Evolutionary conservation across 345 rosid genomes (phyloP).

Genomic region (Gossypium thurberi): DNA sequence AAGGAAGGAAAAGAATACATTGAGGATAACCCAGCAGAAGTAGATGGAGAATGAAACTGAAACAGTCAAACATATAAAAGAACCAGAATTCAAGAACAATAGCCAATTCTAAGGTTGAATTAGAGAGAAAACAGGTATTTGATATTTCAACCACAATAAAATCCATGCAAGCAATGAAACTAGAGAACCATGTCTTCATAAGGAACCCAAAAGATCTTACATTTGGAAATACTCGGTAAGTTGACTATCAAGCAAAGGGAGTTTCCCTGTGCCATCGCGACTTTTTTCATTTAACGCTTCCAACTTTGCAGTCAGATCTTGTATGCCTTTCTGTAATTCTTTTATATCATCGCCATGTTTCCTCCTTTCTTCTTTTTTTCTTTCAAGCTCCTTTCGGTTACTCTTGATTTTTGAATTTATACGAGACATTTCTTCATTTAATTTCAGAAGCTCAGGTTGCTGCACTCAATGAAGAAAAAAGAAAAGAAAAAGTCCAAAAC

Average conservation of each 20-base stretch:
- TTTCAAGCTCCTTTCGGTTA: constrained; percentile 70
- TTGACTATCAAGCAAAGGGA: constrained; percentile 71
- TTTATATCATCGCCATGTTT: constrained; percentile 59
- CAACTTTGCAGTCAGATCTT: constrained; percentile 65
- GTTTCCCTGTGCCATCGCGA: constrained; percentile 70
- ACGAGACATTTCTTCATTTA: constrained; percentile 81
- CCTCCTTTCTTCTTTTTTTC: constrained; percentile 62
- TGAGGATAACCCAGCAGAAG: background rate
- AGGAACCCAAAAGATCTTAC: constrained; percentile 40
- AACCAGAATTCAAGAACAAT: background rate
- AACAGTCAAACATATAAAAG: background rate
- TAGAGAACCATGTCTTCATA: background rate
- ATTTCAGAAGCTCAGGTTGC: constrained; percentile 93
- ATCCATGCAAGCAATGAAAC: constrained; percentile 1
- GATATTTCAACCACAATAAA: background rate
- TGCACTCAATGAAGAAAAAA: constrained; percentile 16
- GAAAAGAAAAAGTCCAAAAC: constrained; percentile 12
- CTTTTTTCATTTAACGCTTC: constrained; percentile 70
- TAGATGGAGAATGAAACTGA: background rate
- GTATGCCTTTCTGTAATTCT: constrained; percentile 58
- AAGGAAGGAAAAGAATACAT: background rate
- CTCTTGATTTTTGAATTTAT: constrained; percentile 77
- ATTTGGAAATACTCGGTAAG: constrained; percentile 75
- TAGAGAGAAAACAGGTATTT: background rate
- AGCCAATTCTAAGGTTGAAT: background rate